Base-by-base conservation (phyloP, 176 grass and related monocot species). In the Carex myosuroides region DNA sequence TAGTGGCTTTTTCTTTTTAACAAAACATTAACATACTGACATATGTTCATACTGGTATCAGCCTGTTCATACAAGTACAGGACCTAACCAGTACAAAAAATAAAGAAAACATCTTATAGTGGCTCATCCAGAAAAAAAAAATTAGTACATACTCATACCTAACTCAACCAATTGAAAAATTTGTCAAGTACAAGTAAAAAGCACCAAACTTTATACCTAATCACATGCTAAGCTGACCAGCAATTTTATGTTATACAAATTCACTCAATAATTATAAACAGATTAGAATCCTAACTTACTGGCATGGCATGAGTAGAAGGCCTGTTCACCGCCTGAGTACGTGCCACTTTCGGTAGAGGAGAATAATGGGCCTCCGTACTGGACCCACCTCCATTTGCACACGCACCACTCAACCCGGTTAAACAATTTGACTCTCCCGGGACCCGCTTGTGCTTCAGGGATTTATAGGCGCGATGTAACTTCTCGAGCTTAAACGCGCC, bases 381-480 rank as follows among this genome's bases (percentile, higher is more conserved):
- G 29, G 82, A 72, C 87, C 89, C 92, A 48, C 84, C 79, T 74
- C 85, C 72, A 46, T 85, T 83, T 85, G 72, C 73, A 87, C 89
- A 57, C 48, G 82, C 59, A 85, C 81, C 12, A 1, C 20, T 29
- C 21, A 53, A 75, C 12, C 71, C 21, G 8, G 71, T 75, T 46
- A 75, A 75, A 86, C 88, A 75, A 57, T 88, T 85, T 71, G 91
- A 92, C 74, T 99, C 96, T 60, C 93, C 93, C 1, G 89, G 96
- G 71, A 89, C 37, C 95, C 64, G 92, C 67, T 92, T 89, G 86
- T 99, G 93, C 68, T 93, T 99, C 65, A 99, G 83, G 72, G 91
- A 92, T 83, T 99, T 99, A 67, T 95, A 91, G 70, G 96, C 91
- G 5, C 91, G 85, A 85, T 99, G 91, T 67, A 99, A 90, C 63